Conservation (phyloP, 2,329 filamentous ascomycete genomes). For the Cadophora sp. region DNA sequence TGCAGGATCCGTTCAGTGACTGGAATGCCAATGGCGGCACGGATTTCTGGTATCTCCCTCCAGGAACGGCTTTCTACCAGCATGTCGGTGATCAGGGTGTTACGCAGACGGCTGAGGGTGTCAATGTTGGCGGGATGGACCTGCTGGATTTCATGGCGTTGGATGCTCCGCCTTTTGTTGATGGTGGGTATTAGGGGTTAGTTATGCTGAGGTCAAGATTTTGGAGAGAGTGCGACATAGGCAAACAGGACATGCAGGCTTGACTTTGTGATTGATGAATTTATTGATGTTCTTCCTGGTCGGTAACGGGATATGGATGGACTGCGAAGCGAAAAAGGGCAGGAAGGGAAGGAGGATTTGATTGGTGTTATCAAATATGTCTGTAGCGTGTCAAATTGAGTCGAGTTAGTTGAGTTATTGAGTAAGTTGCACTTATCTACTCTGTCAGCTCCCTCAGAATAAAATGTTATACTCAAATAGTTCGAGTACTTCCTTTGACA, state of each 20-base stretch:
- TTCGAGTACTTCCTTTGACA: no score
- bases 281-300: no score
- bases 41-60: slow-evolving; percentile 72
- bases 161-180: slow-evolving; percentile 47
- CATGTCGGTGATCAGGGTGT: slow-evolving; percentile 68
- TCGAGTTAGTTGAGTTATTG: no score
- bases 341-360: no score
- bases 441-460: no score
- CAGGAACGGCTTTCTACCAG: slow-evolving; percentile 69
- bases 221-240: not conserved
- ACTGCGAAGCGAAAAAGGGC: no score
- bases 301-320: no score
- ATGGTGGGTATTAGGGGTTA: slow-evolving; percentile 20
- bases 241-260: not conserved
- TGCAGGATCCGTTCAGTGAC: slow-evolving; percentile 39
- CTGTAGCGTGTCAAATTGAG: no score
- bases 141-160: slow-evolving; percentile 73
- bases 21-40: slow-evolving; percentile 36
- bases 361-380: no score
- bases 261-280: no score
- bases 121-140: slow-evolving; percentile 71
- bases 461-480: no score
- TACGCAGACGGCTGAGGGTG: slow-evolving; percentile 71
- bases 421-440: no score
- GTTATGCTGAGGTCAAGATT: not conserved